Conservation (phyloP, 1,284 basidiomycete species). For the Lignosus rhinocerotis region DNA sequence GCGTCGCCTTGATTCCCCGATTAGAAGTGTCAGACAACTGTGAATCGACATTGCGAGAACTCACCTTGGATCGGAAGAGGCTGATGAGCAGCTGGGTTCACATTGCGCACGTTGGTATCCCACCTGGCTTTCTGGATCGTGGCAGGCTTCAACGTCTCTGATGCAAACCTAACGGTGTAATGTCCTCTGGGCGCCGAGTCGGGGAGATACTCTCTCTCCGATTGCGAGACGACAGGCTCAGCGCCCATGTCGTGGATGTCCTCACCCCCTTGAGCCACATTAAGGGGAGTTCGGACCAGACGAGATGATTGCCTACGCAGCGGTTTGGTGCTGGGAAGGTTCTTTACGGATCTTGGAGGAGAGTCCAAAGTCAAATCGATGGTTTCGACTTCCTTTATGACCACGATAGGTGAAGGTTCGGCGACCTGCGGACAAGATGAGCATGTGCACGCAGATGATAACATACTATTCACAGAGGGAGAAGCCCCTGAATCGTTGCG, state of each 20-base stretch:
- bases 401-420: background rate
- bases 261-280: background rate
- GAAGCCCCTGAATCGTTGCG: too few species aligned
- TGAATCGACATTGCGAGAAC: background rate
- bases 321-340: too few species aligned
- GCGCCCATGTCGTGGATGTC: background rate
- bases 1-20: background rate
- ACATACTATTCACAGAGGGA: too few species aligned
- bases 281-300: background rate
- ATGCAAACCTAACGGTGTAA: background rate
- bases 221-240: background rate
- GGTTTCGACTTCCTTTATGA: slow-evolving; percentile 9
- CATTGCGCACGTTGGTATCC: too few species aligned
- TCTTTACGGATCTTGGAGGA: slow-evolving; percentile 6
- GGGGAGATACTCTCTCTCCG: background rate
- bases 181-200: background rate
- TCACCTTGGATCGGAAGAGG: background rate
- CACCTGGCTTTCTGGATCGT: too few species aligned
- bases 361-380: slow-evolving; percentile 26
- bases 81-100: background rate
- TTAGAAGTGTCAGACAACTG: background rate
- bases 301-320: background rate
- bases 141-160: background rate
- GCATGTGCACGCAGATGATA: background rate
- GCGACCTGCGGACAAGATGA: background rate